Base-by-base conservation (phyloP, 352 stramenopile species). In the Pythium rhizo-oryzae region DNA sequence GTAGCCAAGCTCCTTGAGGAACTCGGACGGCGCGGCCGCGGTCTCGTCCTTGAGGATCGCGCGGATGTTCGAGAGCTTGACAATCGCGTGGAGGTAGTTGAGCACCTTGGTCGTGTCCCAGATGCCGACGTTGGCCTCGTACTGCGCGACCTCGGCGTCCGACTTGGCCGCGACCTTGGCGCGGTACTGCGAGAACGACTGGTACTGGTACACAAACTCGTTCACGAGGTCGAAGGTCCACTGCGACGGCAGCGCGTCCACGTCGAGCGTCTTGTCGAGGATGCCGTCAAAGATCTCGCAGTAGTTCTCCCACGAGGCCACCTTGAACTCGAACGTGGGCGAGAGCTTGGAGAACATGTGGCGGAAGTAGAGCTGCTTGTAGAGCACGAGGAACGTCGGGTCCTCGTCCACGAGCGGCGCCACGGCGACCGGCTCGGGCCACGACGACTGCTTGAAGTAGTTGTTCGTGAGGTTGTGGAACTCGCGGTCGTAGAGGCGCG, bases 121-220 rank as follows among this genome's bases (percentile, higher is more conserved):
- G 46, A 98, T 98, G 70, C 96, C 91, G n/a, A 78, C 65, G 72
- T 97, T 85, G 69, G 90, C 76, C 53, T 84, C 70, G 70, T 89
- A 89, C 37, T 79, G 62, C 16, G 70, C 75, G 53, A 82, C 80
- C 69, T 92, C 81, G 28, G 70, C 63, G 65, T 96, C 82, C 39
- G 69, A 71, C 72, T 93, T 92, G 60, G 78, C 67, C 25, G 74
- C 72, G 75, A 91, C 63, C 80, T 96, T 93, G 37, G 90, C 95
- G 53, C 96, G 89, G 77, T 98, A 98, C 79, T 99, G 96, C 78
- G 94, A 99, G 76, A 99, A 99, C 64, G 93, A 96, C 82, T 99
- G 97, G 84, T 99, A 99, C 81, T 99, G 97, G 81, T 99, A 99
- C 1, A 99, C 92, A 71, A 99, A 99, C 84, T 99, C 98, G 70